A percentile compares a stretch with the other conserved stretches of the same genome.
These are phyloP conservation scores for Ophioceras dolichostomum DNA, from an alignment of 2,329 filamentous ascomycete species.

Conservation along the genomic window DNA sequence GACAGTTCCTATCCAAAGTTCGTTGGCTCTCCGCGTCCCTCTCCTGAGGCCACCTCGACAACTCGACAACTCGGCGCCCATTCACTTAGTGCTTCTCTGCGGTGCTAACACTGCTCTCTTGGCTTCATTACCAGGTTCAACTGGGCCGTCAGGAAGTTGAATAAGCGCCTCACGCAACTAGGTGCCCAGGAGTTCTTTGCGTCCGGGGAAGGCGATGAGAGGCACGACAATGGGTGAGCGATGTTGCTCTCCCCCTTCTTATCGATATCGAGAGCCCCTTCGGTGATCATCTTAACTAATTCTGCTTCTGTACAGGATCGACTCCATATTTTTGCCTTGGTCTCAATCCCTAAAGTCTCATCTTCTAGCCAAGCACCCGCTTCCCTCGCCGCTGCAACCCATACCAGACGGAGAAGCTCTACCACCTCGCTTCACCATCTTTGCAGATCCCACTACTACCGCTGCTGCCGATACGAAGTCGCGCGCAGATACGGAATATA, in stretches of 20 bases:
- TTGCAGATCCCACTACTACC: too few species aligned
- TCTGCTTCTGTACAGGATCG: conserved; percentile 41
- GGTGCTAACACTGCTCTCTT: neutral
- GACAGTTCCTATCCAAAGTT: conserved; percentile 94
- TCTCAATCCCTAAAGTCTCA: conserved; percentile 51
- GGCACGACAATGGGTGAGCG: conserved; percentile 80
- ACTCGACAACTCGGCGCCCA: too few species aligned
- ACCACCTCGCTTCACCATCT: conserved; percentile 50
- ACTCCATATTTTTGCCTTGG: conserved; percentile 76
- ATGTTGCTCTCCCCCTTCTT: neutral
- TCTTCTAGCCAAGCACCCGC: conserved; percentile 55
- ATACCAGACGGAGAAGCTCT: conserved; percentile 65
- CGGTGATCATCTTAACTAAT: conserved; percentile 4
- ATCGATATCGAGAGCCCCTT: too few species aligned
- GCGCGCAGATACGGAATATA: too few species aligned
- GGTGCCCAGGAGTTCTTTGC: conserved; percentile 67
- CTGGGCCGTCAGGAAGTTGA: conserved; percentile 80
- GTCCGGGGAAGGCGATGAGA: conserved; percentile 81
- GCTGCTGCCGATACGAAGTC: conserved; percentile 45
- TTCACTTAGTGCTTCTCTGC: too few species aligned
- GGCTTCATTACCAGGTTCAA: conserved; percentile 57
- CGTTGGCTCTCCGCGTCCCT: too few species aligned
- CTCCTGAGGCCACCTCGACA: too few species aligned
- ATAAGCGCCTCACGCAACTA: conserved; percentile 72
- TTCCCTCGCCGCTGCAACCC: conserved; percentile 52